Conservation (phyloP, 768 basidiomycete genomes). For the Termitomyces sp. region DNA sequence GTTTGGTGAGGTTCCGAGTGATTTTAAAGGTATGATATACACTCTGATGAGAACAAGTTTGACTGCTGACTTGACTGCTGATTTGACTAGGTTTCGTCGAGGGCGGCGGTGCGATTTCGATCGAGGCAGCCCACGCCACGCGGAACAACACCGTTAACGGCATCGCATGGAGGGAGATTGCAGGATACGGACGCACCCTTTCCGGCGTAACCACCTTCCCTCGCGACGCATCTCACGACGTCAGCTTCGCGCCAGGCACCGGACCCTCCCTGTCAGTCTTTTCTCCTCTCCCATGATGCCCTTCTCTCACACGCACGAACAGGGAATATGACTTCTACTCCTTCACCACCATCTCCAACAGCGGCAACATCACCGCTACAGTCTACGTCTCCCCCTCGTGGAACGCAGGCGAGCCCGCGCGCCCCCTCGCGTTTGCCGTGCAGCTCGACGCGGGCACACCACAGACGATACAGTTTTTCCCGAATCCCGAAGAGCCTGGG, state of each 20-base stretch:
- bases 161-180: conserved; percentile 56
- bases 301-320: conserved; percentile 15
- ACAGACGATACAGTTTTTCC: conserved; percentile 44
- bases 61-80: neutral
- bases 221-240: conserved; percentile 40
- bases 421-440: conserved; percentile 49
- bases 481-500: conserved; percentile 41
- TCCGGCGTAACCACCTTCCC: conserved; percentile 63
- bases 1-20: conserved; percentile 29
- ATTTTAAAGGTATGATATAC: conserved; percentile 42
- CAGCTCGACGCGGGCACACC: conserved; percentile 43
- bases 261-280: conserved; percentile 54
- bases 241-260: conserved; percentile 55
- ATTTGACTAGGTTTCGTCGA: conserved; percentile 51
- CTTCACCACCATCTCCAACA: conserved; percentile 43
- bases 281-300: neutral
- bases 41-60: too few relatives aligned
- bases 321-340: conserved; percentile 63
- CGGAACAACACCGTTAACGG: conserved; percentile 44
- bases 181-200: conserved; percentile 55
- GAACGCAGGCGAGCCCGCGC: conserved; percentile 45
- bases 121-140: conserved; percentile 60
- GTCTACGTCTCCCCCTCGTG: conserved; percentile 48
- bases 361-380: conserved; percentile 44
- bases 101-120: conserved; percentile 57